Evolutionary conservation across 495 filamentous ascomycete species (phyloP), one percentile per base, ranked within the genome.

Genomic region (Jackrogersella minutella): DNA sequence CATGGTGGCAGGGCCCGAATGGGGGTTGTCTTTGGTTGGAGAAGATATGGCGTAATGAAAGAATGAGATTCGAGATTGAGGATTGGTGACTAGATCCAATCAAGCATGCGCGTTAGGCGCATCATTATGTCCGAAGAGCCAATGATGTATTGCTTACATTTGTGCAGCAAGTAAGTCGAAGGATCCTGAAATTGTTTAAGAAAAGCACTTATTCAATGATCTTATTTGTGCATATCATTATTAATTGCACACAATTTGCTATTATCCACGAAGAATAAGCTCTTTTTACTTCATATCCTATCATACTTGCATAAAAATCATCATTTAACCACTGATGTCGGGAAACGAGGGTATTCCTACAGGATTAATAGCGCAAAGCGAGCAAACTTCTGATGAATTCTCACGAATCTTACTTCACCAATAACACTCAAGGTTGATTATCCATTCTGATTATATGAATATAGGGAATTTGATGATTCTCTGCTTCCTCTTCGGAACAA

Each of bases 391-490:
- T 26, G 22, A 13, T 34, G 30, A 37, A 40, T 39, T 52, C 17
- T 8, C 9, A 47, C 21, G 24, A 14, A 13, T 6, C 10, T 30
- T 5, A 31, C 13, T 24, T 55, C 51, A 39, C 19, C 14, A 43
- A 7, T 5, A n/a, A n/a, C n/a, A n/a, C 19, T 17, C 9, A 17
- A 40, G 11, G 19, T 28, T 14, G 1, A 11, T 26, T 64, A 64
- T 61, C 40, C 31, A 72, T 54, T 64, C 10, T 62, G 4, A 51
- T 58, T 66, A 41, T 68, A 65, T 44, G 52, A 50, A 31, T 69
- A 65, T 16, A 46, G 51, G 62, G 7, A 30, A 7, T 60, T 31
- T 5, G 30, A 16, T 28, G 17, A 58, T 33, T 57, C 34, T 69
- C 54, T 40, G 19, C 21, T 41, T 56, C 17, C 6, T 39, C 3